A percentile compares a stretch with the other conserved stretches of the same genome.
These are phyloP conservation scores for Acorus gramineus DNA, from an alignment of 106 monocot species.

Conservation along the genomic window DNA sequence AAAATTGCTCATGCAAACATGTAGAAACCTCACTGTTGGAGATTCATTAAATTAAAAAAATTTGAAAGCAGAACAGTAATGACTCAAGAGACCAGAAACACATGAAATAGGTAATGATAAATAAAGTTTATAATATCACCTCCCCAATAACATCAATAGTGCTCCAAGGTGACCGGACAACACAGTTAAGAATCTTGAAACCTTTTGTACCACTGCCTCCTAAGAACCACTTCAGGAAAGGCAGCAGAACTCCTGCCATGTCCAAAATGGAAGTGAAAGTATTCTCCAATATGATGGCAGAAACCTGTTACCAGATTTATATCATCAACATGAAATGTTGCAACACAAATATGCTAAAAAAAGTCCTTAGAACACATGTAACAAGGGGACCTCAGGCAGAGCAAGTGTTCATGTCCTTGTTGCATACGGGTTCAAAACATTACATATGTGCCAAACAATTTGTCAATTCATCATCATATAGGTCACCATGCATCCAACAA, in stretches of 20 bases:
- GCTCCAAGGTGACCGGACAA: constrained; percentile 90
- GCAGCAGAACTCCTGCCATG: constrained; percentile 89
- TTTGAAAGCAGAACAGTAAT: neutral
- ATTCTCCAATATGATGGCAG: constrained; percentile 88
- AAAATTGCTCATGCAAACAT: too few relatives aligned
- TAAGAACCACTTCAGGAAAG: constrained; percentile 80
- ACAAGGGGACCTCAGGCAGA: too few relatives aligned
- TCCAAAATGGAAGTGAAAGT: constrained; percentile 97
- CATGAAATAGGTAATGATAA: too few relatives aligned
- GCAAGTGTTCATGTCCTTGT: too few relatives aligned
- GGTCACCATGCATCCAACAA: too few relatives aligned
- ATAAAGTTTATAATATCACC: too few relatives aligned
- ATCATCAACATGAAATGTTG: neutral
- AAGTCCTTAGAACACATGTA: too few relatives aligned
- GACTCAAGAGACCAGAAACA: too few relatives aligned
- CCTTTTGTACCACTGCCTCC: constrained; percentile 63
- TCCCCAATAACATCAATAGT: constrained; percentile 76
- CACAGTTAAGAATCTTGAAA: constrained; percentile 74
- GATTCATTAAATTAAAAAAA: neutral
- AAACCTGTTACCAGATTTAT: constrained; percentile 41
- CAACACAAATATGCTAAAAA: neutral
- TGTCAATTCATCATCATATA: too few relatives aligned
- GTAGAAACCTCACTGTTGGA: too few relatives aligned
- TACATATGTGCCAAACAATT: too few relatives aligned
- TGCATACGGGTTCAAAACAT: too few relatives aligned